A percentile compares a stretch with the other conserved stretches of the same genome.
Evolutionary conservation across 352 stramenopile species (phyloP).

Genomic region (Globisporangium ultimum): DNA sequence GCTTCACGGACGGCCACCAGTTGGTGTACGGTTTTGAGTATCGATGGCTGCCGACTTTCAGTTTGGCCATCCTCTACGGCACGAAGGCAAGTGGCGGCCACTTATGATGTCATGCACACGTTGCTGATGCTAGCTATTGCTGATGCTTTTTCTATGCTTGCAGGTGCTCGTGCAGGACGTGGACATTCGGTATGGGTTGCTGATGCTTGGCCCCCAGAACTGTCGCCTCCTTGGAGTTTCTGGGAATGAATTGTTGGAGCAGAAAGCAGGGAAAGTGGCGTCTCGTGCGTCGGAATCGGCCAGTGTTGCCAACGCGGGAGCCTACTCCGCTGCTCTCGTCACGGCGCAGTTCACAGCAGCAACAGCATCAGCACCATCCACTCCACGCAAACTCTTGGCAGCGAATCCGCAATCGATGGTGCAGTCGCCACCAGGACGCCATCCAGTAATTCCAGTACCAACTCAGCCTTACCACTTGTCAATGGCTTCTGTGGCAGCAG

Average conservation of each 20-base stretch:
- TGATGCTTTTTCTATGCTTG: not conserved
- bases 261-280: conserved; percentile 15
- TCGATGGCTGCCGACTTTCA: conserved; percentile 48
- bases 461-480: too few relatives aligned
- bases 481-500: too few relatives aligned
- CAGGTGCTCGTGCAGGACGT: conserved; percentile 66
- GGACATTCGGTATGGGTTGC: conserved; percentile 61
- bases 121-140: too few relatives aligned
- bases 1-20: conserved; percentile 76
- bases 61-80: conserved; percentile 43
- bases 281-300: conserved; percentile 1
- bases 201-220: conserved; percentile 65
- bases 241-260: conserved; percentile 17
- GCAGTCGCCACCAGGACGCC: not conserved
- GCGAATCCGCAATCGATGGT: not conserved
- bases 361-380: conserved; percentile 6
- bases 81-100: conserved; percentile 37
- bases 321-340: conserved; percentile 58
- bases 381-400: conserved; percentile 2
- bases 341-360: conserved; percentile 28
- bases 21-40: conserved; percentile 77
- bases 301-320: conserved; percentile 17
- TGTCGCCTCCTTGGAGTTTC: conserved; percentile 54
- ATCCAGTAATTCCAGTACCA: too few relatives aligned
- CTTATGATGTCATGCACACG: too few relatives aligned